These are phyloP conservation scores for Phoma sp. DNA, from an alignment of 2,329 filamentous ascomycete genomes.

Conservation along the genomic window DNA sequence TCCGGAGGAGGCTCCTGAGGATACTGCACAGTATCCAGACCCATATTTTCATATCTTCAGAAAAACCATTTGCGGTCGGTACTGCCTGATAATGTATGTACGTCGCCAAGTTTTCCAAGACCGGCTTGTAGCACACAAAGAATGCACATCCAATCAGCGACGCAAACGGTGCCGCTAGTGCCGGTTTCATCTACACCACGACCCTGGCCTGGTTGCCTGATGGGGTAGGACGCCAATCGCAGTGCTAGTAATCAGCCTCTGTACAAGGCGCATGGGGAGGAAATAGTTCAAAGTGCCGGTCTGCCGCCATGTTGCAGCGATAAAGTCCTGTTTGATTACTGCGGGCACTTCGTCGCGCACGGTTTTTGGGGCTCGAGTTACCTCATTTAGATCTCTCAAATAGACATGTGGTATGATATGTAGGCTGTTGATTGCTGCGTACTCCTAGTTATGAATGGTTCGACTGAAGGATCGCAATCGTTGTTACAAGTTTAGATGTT, in stretches of 20 bases:
- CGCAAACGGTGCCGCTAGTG: constrained; percentile 1
- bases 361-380: not conserved
- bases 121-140: constrained; percentile 1
- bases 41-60: not conserved
- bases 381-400: not conserved
- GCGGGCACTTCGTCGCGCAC: too few relatives aligned
- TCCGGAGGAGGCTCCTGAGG: not conserved
- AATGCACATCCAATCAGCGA: not conserved
- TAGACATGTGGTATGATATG: too few relatives aligned
- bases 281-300: not conserved
- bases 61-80: not conserved
- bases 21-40: not conserved
- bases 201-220: constrained; percentile 2
- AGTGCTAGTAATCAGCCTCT: not conserved
- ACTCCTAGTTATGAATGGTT: too few relatives aligned
- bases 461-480: too few relatives aligned
- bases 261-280: not conserved
- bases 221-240: not conserved
- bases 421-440: not conserved
- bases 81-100: not conserved
- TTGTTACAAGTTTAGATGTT: too few relatives aligned
- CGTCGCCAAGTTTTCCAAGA: constrained; percentile 9
- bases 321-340: not conserved
- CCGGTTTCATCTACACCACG: not conserved
- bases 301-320: not conserved